phyloP scores from a whole-genome alignment of 345 rosid species.

The Camelina sativa region DNA sequence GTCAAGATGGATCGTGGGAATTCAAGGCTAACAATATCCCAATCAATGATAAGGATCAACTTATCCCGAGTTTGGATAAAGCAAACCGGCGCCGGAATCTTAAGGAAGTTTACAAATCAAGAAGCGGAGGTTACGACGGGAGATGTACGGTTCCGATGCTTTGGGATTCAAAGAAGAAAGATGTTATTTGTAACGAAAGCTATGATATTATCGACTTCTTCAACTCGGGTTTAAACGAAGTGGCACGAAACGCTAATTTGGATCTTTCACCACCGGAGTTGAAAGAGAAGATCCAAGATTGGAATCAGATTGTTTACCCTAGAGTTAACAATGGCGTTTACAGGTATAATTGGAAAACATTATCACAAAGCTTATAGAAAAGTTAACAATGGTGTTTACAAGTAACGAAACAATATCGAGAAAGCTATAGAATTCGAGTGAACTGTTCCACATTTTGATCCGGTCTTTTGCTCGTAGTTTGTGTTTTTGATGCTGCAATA shows the following conservation, averaged over 20 bases:
- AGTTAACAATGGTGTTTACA: neutral
- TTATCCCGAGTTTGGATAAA: constrained; percentile 65
- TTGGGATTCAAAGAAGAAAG: constrained; percentile 68
- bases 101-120: constrained; percentile 67
- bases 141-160: constrained; percentile 85
- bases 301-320: constrained; percentile 80
- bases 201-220: constrained; percentile 74
- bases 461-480: neutral
- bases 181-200: constrained; percentile 80
- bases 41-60: constrained; percentile 38
- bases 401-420: neutral
- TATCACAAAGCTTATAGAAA: neutral
- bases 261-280: constrained; percentile 63
- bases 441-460: neutral
- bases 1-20: constrained; percentile 86
- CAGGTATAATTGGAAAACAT: constrained; percentile 46
- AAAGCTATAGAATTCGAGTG: neutral
- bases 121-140: constrained; percentile 70
- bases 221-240: constrained; percentile 64
- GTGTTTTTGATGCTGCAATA: constrained; percentile 8
- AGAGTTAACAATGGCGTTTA: constrained; percentile 84
- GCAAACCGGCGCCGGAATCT: constrained; percentile 63
- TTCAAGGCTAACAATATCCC: constrained; percentile 44
- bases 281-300: constrained; percentile 59
- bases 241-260: constrained; percentile 56